Conservation (phyloP, 106 monocot genomes). For the Dioscorea zingiberensis region DNA sequence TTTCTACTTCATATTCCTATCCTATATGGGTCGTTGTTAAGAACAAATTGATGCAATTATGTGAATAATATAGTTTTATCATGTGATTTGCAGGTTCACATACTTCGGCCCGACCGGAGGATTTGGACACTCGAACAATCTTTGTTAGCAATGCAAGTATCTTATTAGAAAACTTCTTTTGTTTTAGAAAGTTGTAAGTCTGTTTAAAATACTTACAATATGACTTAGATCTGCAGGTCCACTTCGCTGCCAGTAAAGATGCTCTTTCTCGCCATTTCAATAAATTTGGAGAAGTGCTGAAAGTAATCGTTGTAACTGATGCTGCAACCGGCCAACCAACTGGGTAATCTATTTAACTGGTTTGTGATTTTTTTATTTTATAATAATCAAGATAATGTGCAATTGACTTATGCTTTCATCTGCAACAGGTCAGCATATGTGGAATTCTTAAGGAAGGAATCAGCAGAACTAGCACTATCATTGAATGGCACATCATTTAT, state of each 20-base stretch:
- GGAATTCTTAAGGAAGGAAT: conserved; percentile 92
- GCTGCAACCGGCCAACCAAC: conserved; percentile 78
- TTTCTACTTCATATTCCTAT: no score
- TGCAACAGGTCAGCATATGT: conserved; percentile 89
- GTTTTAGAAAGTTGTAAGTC: neutral
- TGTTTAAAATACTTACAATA: neutral
- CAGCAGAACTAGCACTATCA: conserved; percentile 81
- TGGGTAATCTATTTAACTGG: conserved; percentile 40
- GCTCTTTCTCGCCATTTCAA: conserved; percentile 88
- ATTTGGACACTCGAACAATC: conserved; percentile 54
- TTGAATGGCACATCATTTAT: conserved; percentile 93
- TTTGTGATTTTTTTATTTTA: neutral
- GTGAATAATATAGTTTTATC: neutral
- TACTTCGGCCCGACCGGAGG: conserved; percentile 43
- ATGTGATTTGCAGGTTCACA: conserved; percentile 38
- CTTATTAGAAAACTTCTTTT: neutral
- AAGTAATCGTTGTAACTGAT: conserved; percentile 84
- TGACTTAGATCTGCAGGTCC: conserved; percentile 42
- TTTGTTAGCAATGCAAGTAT: conserved; percentile 57
- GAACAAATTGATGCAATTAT: no score
- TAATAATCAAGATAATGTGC: no score
- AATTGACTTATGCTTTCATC: neutral
- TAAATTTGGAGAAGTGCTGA: conserved; percentile 93
- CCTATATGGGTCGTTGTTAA: no score
- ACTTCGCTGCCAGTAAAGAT: conserved; percentile 94